Base-by-base conservation (phyloP, 2,329 filamentous ascomycete genomes). In the Celoporthe dispersa region DNA sequence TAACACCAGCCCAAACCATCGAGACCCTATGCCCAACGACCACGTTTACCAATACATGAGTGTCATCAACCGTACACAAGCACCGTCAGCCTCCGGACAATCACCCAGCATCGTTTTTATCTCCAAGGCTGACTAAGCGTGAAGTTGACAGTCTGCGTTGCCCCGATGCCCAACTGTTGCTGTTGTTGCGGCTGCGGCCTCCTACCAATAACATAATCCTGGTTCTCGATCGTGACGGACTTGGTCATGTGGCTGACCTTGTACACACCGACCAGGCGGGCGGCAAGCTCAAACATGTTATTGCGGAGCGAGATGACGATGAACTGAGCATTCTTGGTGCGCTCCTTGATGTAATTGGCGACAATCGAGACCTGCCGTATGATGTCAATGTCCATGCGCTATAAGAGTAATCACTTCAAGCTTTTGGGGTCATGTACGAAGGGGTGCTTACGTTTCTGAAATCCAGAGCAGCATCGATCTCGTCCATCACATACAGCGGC, bases 241-340 rank as follows among this genome's bases (percentile, higher is more conserved):
- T 95, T 96, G 72, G 93, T 96, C 90, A 98, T 99, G 81, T 99
- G 95, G 82, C 97, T 98, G 79, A 99, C 96, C 86, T 99, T 99
- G 86, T 99, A 99, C 68, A 99, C 96, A 75, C 97, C 97, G 19
- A 99, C 94, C 71, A 99, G 87, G 68, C 97, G 89, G 70, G 94
- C 90, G n/a, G 97, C 95, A 73, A 99, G 89, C 85, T 99, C 96
- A 81, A 99, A 99, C 96, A 99, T 99, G 85, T 99, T 99, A 83
- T 99, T 99, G 77, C 96, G 88, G 77, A 99, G 85, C 22, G 94
- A 98, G 78, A 99, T 99, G 78, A 99, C 96, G 76, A 99, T 96
- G 80, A 99, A 99, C 79, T 99, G 96, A 1, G 96, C 97, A 82
- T 99, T 99, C 87, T 98, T 98, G 71, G 96, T 99, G 68, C 96